Conservation (phyloP, 2,329 filamentous ascomycete genomes). For the Ramularia collo-cygni region DNA sequence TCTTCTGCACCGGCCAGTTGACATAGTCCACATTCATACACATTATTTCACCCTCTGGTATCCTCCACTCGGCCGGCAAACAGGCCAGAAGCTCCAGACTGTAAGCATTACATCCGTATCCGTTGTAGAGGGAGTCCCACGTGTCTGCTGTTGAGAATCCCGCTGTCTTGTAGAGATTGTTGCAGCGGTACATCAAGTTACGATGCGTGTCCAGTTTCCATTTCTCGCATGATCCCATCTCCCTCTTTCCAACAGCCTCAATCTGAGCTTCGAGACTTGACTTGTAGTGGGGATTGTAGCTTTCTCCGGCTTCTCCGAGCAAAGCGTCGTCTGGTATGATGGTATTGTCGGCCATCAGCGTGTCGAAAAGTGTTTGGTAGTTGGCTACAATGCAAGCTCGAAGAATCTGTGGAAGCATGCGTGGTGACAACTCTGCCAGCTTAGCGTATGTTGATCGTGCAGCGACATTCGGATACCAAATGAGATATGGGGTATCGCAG, state of each 20-base stretch:
- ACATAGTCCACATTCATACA: constrained; percentile 3
- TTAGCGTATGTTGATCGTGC: constrained; percentile 9
- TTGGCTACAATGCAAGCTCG: constrained; percentile 14
- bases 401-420: constrained; percentile 13
- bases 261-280: neutral
- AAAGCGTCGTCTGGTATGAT: constrained; percentile 7
- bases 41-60: neutral
- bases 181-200: neutral
- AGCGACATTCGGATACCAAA: constrained; percentile 18
- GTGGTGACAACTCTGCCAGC: constrained; percentile 6
- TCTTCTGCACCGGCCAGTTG: constrained; percentile 3
- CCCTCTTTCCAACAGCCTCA: constrained; percentile 2
- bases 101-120: neutral
- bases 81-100: constrained; percentile 4
- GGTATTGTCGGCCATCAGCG: neutral
- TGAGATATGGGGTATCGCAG: constrained; percentile 12
- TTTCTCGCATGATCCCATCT: neutral
- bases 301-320: constrained; percentile 1
- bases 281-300: constrained; percentile 3
- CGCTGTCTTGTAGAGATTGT: too few species aligned
- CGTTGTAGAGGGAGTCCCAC: constrained; percentile 3
- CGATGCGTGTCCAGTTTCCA: constrained; percentile 1
- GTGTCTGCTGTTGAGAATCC: neutral
- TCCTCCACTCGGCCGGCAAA: constrained; percentile 7
- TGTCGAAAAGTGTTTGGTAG: constrained; percentile 13